Evolutionary conservation across 192 early-diverging fungal genomes (phyloP).

Genomic region (Mortierella hygrophila): DNA sequence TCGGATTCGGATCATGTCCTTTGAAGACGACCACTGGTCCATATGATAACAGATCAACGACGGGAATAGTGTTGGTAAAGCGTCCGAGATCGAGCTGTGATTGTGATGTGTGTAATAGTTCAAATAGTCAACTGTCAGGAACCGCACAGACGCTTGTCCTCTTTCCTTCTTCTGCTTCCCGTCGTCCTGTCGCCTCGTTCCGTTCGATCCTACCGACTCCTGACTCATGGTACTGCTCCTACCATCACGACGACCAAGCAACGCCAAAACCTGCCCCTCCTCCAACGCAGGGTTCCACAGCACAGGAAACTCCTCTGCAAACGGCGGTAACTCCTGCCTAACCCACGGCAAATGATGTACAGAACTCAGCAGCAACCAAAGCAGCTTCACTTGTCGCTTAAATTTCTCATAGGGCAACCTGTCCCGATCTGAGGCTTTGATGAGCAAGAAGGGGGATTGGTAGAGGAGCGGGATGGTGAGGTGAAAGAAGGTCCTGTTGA

Average conservation of each 20-base stretch:
- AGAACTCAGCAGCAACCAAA: slow-evolving; percentile 24
- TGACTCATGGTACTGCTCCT: background rate
- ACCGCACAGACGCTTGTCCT: background rate
- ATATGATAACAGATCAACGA: slow-evolving; percentile 14
- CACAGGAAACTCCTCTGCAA: slow-evolving; percentile 5
- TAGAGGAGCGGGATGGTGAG: slow-evolving; percentile 25
- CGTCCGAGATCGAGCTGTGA: slow-evolving; percentile 19
- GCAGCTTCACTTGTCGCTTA: slow-evolving; percentile 20
- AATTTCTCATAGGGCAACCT: slow-evolving; percentile 24
- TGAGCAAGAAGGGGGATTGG: slow-evolving; percentile 26
- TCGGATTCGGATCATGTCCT: slow-evolving; percentile 12
- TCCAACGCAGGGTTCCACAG: background rate
- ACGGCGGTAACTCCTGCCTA: slow-evolving; percentile 17
- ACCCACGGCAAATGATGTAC: slow-evolving; percentile 25
- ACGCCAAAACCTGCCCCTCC: background rate
- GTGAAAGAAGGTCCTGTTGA: slow-evolving; percentile 30
- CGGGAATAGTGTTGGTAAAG: slow-evolving; percentile 25
- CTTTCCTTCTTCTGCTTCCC: background rate
- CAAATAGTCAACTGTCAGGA: slow-evolving; percentile 36
- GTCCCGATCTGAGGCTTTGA: slow-evolving; percentile 1
- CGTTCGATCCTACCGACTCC: background rate
- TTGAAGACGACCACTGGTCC: slow-evolving; percentile 25
- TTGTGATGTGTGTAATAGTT: slow-evolving; percentile 28
- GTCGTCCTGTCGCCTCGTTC: background rate
- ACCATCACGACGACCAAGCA: background rate